Percentiles rank a stretch among this genome's conserved stretches.
Evolutionary conservation across 805 yeast species (phyloP).

Genomic region (Starmerella floricola): DNA sequence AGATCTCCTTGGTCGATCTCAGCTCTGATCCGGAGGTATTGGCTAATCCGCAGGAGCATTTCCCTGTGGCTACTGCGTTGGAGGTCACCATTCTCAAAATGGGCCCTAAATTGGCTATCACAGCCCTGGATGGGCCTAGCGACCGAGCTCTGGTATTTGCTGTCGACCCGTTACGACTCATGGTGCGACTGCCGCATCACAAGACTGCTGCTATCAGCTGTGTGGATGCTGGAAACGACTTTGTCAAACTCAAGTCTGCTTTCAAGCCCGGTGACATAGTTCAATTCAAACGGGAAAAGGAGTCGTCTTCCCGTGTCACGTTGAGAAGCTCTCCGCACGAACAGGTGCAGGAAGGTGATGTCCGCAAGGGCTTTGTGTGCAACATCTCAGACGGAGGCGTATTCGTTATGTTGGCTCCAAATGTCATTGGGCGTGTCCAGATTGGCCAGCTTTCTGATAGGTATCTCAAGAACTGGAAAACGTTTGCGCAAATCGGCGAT

Average conservation of each 20-base stretch:
- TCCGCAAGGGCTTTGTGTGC: constrained; percentile 72
- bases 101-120: constrained; percentile 30
- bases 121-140: constrained; percentile 35
- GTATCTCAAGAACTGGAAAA: constrained; percentile 79
- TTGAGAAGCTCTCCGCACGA: constrained; percentile 36
- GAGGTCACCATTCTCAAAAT: constrained; percentile 42
- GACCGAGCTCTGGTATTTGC: constrained; percentile 53
- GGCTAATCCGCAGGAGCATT: constrained; percentile 41
- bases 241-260: constrained; percentile 30
- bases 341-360: constrained; percentile 38
- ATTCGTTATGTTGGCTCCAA: constrained; percentile 61
- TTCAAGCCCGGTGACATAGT: constrained; percentile 38
- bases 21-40: constrained; percentile 39
- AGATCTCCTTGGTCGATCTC: constrained; percentile 52
- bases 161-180: constrained; percentile 46
- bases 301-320: constrained; percentile 33
- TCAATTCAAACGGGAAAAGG: constrained; percentile 1
- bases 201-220: constrained; percentile 54
- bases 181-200: constrained; percentile 56
- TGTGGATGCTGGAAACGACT: constrained; percentile 68
- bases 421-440: constrained; percentile 65
- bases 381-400: constrained; percentile 62
- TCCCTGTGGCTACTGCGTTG: constrained; percentile 63
- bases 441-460: constrained; percentile 72
- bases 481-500: constrained; percentile 57